Conservation (phyloP, 176 grass and related monocot genomes). For the Calamus simplicifolius region DNA sequence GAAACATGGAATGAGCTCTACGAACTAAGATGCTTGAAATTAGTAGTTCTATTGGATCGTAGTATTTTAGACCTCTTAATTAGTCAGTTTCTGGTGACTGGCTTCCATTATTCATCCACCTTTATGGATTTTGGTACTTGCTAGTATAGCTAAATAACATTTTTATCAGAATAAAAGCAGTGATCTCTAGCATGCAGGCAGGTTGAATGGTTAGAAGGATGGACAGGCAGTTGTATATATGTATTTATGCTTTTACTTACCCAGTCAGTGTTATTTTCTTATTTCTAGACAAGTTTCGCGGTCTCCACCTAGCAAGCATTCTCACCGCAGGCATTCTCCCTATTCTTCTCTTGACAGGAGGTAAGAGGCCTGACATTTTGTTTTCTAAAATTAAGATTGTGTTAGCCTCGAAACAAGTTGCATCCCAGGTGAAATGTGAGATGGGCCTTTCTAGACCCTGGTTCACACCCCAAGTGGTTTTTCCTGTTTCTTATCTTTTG, state of each 20-base stretch:
- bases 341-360: conserved; percentile 44
- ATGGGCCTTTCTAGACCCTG: conserved; percentile 6
- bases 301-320: conserved; percentile 92
- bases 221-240: conserved; percentile 27
- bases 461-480: no score
- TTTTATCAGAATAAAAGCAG: no score
- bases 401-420: background rate
- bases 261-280: conserved; percentile 61
- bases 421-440: conserved; percentile 25
- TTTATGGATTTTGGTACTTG: no score
- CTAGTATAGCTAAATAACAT: no score
- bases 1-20: no score
- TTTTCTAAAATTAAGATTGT: conserved; percentile 22
- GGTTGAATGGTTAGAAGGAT: conserved; percentile 31
- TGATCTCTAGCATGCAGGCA: conserved; percentile 33
- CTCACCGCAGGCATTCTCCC: conserved; percentile 80
- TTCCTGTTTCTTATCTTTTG: no score
- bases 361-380: conserved; percentile 39
- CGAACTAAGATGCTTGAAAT: no score
- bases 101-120: no score
- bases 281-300: conserved; percentile 92
- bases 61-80: no score
- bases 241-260: conserved; percentile 56
- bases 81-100: no score
- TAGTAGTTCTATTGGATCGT: no score